Conservation (phyloP, 331 rosid genomes). For the Saraca asoca region DNA sequence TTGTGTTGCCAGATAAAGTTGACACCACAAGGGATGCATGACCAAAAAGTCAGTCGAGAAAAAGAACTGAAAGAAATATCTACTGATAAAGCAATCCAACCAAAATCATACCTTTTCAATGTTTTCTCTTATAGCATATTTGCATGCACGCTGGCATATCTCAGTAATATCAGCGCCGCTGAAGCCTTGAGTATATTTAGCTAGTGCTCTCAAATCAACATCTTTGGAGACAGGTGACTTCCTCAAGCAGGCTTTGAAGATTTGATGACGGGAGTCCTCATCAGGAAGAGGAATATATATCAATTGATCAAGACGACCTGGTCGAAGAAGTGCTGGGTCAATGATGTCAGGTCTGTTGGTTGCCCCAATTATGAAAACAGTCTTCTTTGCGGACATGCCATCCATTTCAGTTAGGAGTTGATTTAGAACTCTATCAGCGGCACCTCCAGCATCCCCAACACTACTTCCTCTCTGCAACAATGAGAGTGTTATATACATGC, state of each 20-base stretch:
- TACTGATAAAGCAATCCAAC: conserved; percentile 4
- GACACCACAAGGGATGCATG: conserved; percentile 3
- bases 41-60: neutral
- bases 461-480: conserved; percentile 64
- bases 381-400: conserved; percentile 73
- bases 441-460: conserved; percentile 77
- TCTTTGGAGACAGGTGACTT: conserved; percentile 69
- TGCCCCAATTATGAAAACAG: conserved; percentile 74
- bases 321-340: conserved; percentile 76
- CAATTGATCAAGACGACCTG: conserved; percentile 74
- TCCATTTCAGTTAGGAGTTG: conserved; percentile 81
- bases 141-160: conserved; percentile 75
- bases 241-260: conserved; percentile 72
- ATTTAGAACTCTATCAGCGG: conserved; percentile 70
- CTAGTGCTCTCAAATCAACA: conserved; percentile 66
- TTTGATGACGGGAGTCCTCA: conserved; percentile 69
- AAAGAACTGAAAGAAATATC: neutral
- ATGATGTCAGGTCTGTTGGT: conserved; percentile 73
- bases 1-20: neutral
- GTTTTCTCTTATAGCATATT: conserved; percentile 78
- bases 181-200: conserved; percentile 64
- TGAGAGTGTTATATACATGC: neutral
- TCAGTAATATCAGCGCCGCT: conserved; percentile 78
- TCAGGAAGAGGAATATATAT: conserved; percentile 84
- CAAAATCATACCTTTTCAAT: conserved; percentile 61